Base-by-base conservation (phyloP, 208 protist species). In the Acanthamoeba castellanii region DNA sequence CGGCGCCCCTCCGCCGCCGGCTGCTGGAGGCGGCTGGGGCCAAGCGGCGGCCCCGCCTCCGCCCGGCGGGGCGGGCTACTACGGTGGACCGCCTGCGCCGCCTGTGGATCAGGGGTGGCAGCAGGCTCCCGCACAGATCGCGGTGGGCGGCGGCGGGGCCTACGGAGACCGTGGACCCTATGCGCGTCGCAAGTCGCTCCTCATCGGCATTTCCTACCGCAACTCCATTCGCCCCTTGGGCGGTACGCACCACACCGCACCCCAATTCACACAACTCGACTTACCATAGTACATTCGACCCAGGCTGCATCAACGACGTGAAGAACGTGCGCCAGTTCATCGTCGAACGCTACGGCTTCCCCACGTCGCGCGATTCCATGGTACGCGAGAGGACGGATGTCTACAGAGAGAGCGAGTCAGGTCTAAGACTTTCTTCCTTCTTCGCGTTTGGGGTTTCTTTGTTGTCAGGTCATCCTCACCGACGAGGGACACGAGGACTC, bases 271-370 rank as follows among this genome's bases (percentile, higher is more conserved):
- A 37, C n/a, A 45, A 32, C 27, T 18, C 18, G 45, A 32, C 27
- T 47, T 92, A 45, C 16, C 32, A 42, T 76, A 4, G 32, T 30
- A 42, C 25, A 25, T 25, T 76, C 32, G 27, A 16, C 30, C 2
- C 30, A 74, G 92, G 92, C 27, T 94, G 92, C 84, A 57, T 88
- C 42, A 94, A 94, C n/a, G 92, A 94, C 59, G 92, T 94, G n/a
- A 50, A 88, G 42, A 84, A 72, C 70, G 66, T 94, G 34, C 45
- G 59, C 8, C 37, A 64, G 30, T 94, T 94, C 55, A 25, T 94
- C 30, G 57, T 61, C 72, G 59, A 94, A 22, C 47, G 84, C 30
- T 91, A 52, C 42, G 84, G 47, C 55, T 91, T 70, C 32, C 55
- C 84, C 3, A 68, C 47, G 5, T 57, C 45, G 8, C 92, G 7